Conservation (phyloP, 768 basidiomycete species). For the Saitozyma podzolica region DNA sequence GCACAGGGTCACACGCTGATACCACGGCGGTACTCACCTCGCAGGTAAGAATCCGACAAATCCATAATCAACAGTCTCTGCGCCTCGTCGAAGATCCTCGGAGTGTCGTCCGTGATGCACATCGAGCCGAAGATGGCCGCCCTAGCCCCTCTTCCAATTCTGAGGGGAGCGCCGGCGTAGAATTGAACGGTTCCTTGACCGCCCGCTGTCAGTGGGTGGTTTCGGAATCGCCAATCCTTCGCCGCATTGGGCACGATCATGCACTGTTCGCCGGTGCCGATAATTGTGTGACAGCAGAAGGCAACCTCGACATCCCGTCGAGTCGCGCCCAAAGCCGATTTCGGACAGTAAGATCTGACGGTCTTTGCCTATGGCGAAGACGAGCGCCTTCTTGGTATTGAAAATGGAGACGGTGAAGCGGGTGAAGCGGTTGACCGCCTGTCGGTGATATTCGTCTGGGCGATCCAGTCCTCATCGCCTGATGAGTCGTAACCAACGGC, state of each 20-base stretch:
- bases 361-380: constrained; percentile 41
- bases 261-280: constrained; percentile 30
- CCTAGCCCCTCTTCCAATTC: constrained; percentile 30
- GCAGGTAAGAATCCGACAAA: constrained; percentile 44
- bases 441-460: constrained; percentile 20
- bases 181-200: constrained; percentile 30
- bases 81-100: constrained; percentile 34
- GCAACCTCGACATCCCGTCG: constrained; percentile 32
- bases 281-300: constrained; percentile 45
- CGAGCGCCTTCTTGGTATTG: constrained; percentile 29
- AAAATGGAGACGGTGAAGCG: constrained; percentile 41
- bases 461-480: constrained; percentile 34
- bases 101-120: constrained; percentile 43
- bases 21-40: constrained; percentile 24
- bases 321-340: constrained; percentile 19
- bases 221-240: constrained; percentile 46
- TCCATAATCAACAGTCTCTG: constrained; percentile 30
- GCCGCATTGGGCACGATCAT: constrained; percentile 38
- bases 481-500: constrained; percentile 36
- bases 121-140: constrained; percentile 42
- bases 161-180: constrained; percentile 46
- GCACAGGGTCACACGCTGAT: background rate
- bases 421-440: constrained; percentile 42
- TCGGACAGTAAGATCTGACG: constrained; percentile 37
- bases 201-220: constrained; percentile 34